Conservation (phyloP, 1,284 basidiomycete species). For the Neolentinus lepideus region DNA sequence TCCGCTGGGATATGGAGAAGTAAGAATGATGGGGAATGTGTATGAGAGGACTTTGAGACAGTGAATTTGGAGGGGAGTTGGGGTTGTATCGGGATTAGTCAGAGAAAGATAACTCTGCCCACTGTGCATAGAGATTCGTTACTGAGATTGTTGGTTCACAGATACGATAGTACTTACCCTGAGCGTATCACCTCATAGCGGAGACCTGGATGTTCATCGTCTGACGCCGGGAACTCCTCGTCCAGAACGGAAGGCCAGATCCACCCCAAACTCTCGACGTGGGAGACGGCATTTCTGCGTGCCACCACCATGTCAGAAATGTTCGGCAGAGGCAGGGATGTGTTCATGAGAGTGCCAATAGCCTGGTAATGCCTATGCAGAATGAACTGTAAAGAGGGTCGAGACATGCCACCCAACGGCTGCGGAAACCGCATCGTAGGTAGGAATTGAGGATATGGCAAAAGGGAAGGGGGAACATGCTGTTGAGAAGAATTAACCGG, state of each 20-base stretch:
- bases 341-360: constrained; percentile 21
- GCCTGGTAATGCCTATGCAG: constrained; percentile 25
- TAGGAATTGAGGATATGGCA: neutral
- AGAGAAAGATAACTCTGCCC: constrained; percentile 56
- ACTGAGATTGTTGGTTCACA: constrained; percentile 9
- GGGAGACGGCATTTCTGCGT: constrained; percentile 17
- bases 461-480: constrained; percentile 3
- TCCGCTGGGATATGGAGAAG: constrained; percentile 23
- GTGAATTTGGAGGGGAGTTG: constrained; percentile 56
- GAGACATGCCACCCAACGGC: neutral
- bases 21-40: constrained; percentile 53
- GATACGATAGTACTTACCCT: constrained; percentile 38
- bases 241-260: constrained; percentile 60
- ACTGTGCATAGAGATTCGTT: constrained; percentile 25
- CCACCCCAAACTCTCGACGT: constrained; percentile 39
- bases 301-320: constrained; percentile 14
- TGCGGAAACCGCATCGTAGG: neutral
- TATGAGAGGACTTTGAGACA: constrained; percentile 64
- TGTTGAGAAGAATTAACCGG: constrained; percentile 1
- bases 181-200: constrained; percentile 51
- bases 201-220: constrained; percentile 35
- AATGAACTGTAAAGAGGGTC: constrained; percentile 2
- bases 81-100: constrained; percentile 36
- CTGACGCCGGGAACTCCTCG: constrained; percentile 36
- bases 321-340: constrained; percentile 9